Percentiles rank a stretch among this genome's conserved stretches.
These are phyloP conservation scores for Euphorbia corollata DNA, from an alignment of 441 rosid genomes.

Conservation along the genomic window DNA sequence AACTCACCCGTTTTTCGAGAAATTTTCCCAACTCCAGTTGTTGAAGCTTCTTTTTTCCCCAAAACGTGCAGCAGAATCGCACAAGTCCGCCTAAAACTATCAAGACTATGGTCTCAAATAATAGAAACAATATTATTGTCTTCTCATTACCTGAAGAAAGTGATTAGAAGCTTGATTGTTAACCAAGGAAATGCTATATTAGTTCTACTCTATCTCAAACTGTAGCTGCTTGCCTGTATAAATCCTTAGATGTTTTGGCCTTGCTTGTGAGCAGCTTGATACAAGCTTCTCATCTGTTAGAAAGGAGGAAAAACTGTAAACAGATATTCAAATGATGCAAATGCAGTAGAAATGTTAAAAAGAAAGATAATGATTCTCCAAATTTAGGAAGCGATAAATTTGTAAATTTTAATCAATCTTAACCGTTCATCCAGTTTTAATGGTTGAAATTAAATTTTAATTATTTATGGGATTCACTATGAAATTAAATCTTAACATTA, in stretches of 20 bases:
- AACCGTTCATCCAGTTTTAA: too few relatives aligned
- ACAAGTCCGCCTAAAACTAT: conserved; percentile 50
- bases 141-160: conserved; percentile 47
- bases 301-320: not conserved
- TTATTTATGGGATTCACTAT: too few relatives aligned
- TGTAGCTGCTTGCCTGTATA: conserved; percentile 38
- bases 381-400: too few relatives aligned
- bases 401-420: too few relatives aligned
- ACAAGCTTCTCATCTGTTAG: conserved; percentile 53
- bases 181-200: not conserved
- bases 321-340: not conserved
- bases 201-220: not conserved
- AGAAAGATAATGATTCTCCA: too few relatives aligned
- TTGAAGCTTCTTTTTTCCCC: conserved; percentile 79
- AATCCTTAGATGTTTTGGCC: conserved; percentile 33
- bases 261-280: conserved; percentile 58
- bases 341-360: too few relatives aligned
- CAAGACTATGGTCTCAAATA: conserved; percentile 54
- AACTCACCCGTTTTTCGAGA: conserved; percentile 60
- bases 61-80: conserved; percentile 67
- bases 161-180: not conserved
- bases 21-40: conserved; percentile 51
- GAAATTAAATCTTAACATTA: too few relatives aligned
- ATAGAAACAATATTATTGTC: conserved; percentile 45
- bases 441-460: too few relatives aligned